Base-by-base conservation (phyloP, 305 asterid genomes). In the Fraxinus sp. region DNA sequence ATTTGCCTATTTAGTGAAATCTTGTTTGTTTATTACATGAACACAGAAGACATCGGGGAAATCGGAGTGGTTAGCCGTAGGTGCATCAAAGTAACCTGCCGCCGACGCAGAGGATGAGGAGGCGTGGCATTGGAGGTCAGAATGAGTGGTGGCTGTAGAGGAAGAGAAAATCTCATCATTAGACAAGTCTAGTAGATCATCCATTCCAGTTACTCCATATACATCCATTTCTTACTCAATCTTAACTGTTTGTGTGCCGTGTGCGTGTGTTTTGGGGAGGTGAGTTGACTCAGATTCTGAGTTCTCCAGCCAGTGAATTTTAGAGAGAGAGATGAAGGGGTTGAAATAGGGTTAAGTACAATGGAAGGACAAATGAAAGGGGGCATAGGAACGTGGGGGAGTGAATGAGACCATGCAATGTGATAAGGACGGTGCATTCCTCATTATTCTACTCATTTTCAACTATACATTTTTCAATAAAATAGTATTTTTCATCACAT, bases 181-280 rank as follows among this genome's bases (percentile, higher is more conserved):
- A 0, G 97, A 91, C 10, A 91, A 84, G 87, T 93, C 91, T 0
- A 91, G 78, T 22, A 93, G 92, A 86, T 90, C 93, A 26, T 93
- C 97, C 77, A 92, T 80, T 55, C 18, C 84, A 3, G 86, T 71
- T 24, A 46, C 57, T 44, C 55, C n/a, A 44, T 13, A 11, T 44
- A 85, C 89, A 87, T 93, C 97, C 97, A 91, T 93, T 83, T 76
- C 26, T 44, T 9, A 72, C 55, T 9, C 3, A 1, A 37, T 10
- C 46, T 1, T 28, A 0, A 3, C 57, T 13, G 57, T 13, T 46
- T 46, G 5, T 46, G n/a, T 3, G 37, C 39, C 26, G 26, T 24
- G 26, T 24, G 26, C 26, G 39, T 11, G 66, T 74, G 76, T 26
- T 59, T 35, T 72, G 39, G 62, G 77, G 62, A 20, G 36, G 83